phyloP scores from a whole-genome alignment of 352 stramenopile genomes.

The Elongisporangium senticosum region DNA sequence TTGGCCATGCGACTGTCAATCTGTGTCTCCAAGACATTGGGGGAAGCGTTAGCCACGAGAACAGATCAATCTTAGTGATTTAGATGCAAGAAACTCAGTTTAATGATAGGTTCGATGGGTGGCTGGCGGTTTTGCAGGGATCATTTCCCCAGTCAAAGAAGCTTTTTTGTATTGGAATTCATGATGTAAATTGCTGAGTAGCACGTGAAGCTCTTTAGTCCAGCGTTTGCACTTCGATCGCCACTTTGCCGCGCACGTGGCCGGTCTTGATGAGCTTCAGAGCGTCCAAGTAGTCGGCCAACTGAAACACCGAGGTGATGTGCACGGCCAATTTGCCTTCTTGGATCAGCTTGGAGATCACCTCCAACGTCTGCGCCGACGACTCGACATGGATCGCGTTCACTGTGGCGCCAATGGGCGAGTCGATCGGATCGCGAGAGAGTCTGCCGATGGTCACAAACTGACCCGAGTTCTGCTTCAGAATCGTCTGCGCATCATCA shows the following conservation, averaged over 20 bases:
- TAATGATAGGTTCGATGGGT: too few relatives aligned
- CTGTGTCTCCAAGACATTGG: too few relatives aligned
- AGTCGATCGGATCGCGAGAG: constrained; percentile 9
- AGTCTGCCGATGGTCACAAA: constrained; percentile 16
- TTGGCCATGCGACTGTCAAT: too few relatives aligned
- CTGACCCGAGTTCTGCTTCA: constrained; percentile 9
- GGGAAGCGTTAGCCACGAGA: too few relatives aligned
- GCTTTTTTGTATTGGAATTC: too few relatives aligned
- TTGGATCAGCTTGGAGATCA: constrained; percentile 27
- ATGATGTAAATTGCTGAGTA: too few relatives aligned
- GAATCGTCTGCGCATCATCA: constrained; percentile 15
- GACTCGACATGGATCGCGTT: constrained; percentile 20
- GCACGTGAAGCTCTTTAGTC: too few relatives aligned
- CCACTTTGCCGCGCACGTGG: constrained; percentile 45
- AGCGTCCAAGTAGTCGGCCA: constrained; percentile 29
- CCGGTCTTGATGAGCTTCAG: constrained; percentile 31
- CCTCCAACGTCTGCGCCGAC: constrained; percentile 24
- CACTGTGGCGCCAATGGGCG: constrained; percentile 31
- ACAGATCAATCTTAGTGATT: too few relatives aligned
- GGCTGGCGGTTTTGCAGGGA: too few relatives aligned
- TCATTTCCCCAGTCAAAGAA: too few relatives aligned
- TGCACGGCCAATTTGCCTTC: constrained; percentile 19
- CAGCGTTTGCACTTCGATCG: constrained; percentile 19
- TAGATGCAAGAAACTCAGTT: too few relatives aligned
- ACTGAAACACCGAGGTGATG: constrained; percentile 32